These are phyloP conservation scores for Pinus tabuliformis DNA, from an alignment of 75 land plant species.

Conservation along the genomic window DNA sequence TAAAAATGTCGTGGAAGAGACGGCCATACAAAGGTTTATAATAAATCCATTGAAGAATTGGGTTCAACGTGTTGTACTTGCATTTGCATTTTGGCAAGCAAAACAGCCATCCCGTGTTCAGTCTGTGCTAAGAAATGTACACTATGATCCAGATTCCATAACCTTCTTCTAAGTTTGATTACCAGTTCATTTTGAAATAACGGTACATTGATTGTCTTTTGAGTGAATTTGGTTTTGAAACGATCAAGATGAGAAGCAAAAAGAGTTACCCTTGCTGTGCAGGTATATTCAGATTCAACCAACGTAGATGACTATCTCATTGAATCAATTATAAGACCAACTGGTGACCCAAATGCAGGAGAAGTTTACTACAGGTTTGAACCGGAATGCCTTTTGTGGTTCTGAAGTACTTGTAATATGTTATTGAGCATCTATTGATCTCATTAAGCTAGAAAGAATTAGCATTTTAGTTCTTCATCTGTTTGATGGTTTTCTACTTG, in stretches of 20 bases:
- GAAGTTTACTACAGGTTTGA: slow-evolving; percentile 95
- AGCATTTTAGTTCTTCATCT: background rate
- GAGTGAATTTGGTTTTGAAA: background rate
- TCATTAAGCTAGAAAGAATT: background rate
- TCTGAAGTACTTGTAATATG: background rate
- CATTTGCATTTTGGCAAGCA: slow-evolving; percentile 95
- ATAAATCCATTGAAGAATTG: slow-evolving; percentile 74
- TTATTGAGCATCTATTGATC: background rate
- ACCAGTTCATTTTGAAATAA: background rate
- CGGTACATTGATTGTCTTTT: background rate
- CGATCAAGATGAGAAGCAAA: background rate
- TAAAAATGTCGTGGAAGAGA: slow-evolving; percentile 38
- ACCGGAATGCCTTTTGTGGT: background rate
- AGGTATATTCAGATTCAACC: slow-evolving; percentile 83
- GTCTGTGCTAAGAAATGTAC: slow-evolving; percentile 85
- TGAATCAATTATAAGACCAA: slow-evolving; percentile 80
- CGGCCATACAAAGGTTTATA: slow-evolving; percentile 44
- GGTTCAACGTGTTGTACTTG: slow-evolving; percentile 60
- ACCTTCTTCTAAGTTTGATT: background rate
- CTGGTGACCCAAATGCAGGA: slow-evolving; percentile 89
- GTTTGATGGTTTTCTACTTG: background rate
- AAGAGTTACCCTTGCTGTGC: background rate
- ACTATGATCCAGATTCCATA: slow-evolving; percentile 8
- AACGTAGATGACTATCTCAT: slow-evolving; percentile 98
- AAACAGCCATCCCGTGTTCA: slow-evolving; percentile 85